Conservation (phyloP, 495 filamentous ascomycete genomes). For the Bathelium albidoporum region DNA sequence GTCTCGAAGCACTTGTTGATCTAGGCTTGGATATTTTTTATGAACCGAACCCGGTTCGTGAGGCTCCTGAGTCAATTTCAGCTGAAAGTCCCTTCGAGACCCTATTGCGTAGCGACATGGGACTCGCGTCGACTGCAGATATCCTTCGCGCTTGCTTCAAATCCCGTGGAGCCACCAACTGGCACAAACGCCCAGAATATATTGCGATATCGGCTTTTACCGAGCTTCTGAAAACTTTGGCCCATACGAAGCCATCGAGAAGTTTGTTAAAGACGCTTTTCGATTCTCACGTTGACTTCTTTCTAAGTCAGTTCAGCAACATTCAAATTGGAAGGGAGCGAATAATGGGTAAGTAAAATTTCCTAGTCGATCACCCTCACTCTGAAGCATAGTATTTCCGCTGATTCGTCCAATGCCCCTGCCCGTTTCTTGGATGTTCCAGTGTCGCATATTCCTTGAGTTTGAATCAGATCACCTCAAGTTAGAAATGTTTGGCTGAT, state of each 20-base stretch:
- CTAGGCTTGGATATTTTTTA: not conserved
- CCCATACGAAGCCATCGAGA: not conserved
- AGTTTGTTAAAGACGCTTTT: not conserved
- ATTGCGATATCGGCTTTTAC: not conserved
- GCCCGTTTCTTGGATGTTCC: too few relatives aligned
- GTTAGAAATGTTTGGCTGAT: too few relatives aligned
- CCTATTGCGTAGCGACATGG: not conserved
- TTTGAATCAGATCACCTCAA: too few relatives aligned
- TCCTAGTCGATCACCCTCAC: too few relatives aligned
- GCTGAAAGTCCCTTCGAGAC: not conserved
- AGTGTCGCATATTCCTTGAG: too few relatives aligned
- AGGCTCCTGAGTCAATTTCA: not conserved
- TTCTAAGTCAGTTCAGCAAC: not conserved
- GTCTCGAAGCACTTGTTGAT: not conserved
- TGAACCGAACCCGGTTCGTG: not conserved
- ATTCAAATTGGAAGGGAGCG: too few relatives aligned
- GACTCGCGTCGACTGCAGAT: not conserved
- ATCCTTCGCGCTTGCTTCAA: not conserved
- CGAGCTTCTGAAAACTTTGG: not conserved
- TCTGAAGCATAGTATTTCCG: too few relatives aligned
- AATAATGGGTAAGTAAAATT: too few relatives aligned
- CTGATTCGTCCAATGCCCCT: too few relatives aligned
- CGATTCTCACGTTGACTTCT: not conserved
- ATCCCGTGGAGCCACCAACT: not conserved
- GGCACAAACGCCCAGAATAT: not conserved